Base-by-base conservation (phyloP, 2,329 filamentous ascomycete genomes). In the Fusarium mundagurra region DNA sequence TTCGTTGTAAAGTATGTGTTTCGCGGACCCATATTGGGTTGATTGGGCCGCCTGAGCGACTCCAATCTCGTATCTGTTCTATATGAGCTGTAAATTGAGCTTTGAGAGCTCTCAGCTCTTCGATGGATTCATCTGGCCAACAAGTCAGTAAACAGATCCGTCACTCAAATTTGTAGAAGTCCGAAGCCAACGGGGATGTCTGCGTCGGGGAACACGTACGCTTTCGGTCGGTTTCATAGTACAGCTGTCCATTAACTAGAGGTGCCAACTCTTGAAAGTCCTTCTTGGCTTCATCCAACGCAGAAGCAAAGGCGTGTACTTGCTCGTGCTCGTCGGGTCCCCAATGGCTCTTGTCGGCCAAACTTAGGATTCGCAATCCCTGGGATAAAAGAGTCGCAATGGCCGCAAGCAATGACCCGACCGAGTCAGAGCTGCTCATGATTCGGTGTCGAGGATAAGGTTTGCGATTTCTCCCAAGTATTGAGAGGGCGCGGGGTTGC, bases 271-370 rank as follows among this genome's bases (percentile, higher is more conserved):
- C 86, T 81, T 91, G 89, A 72, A 90, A 91, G 81, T 91, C 89
- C 79, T 85, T 86, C 81, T 87, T 89, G 64, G 89, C 89, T 74
- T 90, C 88, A 78, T 90, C 88, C 59, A 91, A 83, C n/a, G 85
- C 83, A 41, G 85, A 83, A 75, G 90, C 86, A 61, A 91, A 83
- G 55, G 87, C 85, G 64, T 85, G 86, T 65, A 87, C 80, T 82
- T 91, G 89, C 77, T 90, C 88, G 78, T 89, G 86, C 82, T 91
- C 89, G 83, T 90, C 88, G 29, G 84, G 82, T 1, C 86, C 87
- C 89, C 89, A 91, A 70, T 87, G 86, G 50, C 85, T 85, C 81
- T 90, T 90, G 80, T 91, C 89, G 76, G 88, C 86, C 74, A 88
- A 85, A 81, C 84, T 84, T 77, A 91, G 82, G 74, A 87, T 86